Evolutionary conservation across 2,329 filamentous ascomycete genomes (phyloP), one percentile per base, ranked within the genome.

Genomic region (Alternaria postmessia): DNA sequence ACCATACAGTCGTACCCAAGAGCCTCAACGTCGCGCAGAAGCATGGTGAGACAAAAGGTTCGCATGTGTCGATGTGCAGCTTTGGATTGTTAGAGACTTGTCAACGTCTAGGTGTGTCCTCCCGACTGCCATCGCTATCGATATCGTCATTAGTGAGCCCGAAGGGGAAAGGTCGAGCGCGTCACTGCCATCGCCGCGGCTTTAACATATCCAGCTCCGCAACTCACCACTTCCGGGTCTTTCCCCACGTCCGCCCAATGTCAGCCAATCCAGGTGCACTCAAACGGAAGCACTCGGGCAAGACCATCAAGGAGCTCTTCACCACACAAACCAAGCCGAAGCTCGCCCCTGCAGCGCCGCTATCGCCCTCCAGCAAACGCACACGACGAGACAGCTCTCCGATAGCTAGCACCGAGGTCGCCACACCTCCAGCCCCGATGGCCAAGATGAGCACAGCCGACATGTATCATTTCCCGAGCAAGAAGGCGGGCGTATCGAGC

Each of bases 221-320:
- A 62, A 54, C 39, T 56, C 43, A 46, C 22, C 47, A 51, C 22
- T 41, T 51, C 34, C 36, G 62, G 32, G 46, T 12, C 60, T 54
- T 47, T 51, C 62, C 44, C 47, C 44, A 60, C 63, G 42, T 54
- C 54, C 55, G 48, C 59, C 71, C 73, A 76, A 77, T 77, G 75
- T 77, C 75, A 65, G 63, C 65, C 58, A 69, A 67, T 61, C 34
- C 71, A 54, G 68, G 67, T 61, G 68, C 73, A 54, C 67, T 74
- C 61, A 78, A 78, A 73, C 73, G 76, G 44, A 78, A 78, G 71
- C 75, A 77, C 64, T 68, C 75, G 61, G 68, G 60, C 52, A 72
- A 74, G 59, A 76, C 73, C 11, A 77, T 76, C 62, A 73, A 70
- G 43, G 73, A 76, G 51, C 73, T 76, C 57, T 77, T 77, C 59